Base-by-base conservation (phyloP, 805 yeast species). In the Saturnispora bothae region DNA sequence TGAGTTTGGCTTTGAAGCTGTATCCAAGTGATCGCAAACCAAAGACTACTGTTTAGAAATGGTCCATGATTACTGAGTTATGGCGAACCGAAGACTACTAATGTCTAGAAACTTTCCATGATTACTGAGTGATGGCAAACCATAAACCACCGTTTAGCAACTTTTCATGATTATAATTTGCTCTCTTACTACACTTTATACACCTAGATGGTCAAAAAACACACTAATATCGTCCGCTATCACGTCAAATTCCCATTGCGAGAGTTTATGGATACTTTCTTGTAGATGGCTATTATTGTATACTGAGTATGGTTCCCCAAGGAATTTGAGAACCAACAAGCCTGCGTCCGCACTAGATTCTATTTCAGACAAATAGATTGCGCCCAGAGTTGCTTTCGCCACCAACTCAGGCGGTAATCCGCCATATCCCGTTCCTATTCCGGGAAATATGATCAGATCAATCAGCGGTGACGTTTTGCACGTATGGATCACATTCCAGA, bases 371-470 rank as follows among this genome's bases (percentile, higher is more conserved):
- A 26, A 46, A 41, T 1, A 50, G 38, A 62, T 52, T 1, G 66
- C 65, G 3, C 56, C 52, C 9, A 63, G 37, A 64, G 63, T 64
- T 2, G 62, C 50, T 31, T 50, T 48, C 1, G 60, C 57, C 16
- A 60, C 64, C 3, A 61, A 15, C 3, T 52, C 50, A 4, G 41
- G 26, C 1, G 64, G 61, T 2, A 63, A 36, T 1, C 47, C 50
- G 1, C 69, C 69, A 41, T 53, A 64, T 1, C 69, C 69, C 1
- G 69, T 60, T 2, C 63, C 68, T 8, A 64, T 34, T 1, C 66
- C 67, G 0, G 68, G 57, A n/a, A 64, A 27, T 0, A 64, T 39
- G 5, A 33, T 31, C 12, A 16, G 18, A 17, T 23, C 32, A 39
- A 47, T n/a, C n/a, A n/a, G n/a, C n/a, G n/a, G n/a, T n/a, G n/a